Evolutionary conservation across 2,329 filamentous ascomycete species (phyloP).

Genomic region (Lachnellula occidentalis): DNA sequence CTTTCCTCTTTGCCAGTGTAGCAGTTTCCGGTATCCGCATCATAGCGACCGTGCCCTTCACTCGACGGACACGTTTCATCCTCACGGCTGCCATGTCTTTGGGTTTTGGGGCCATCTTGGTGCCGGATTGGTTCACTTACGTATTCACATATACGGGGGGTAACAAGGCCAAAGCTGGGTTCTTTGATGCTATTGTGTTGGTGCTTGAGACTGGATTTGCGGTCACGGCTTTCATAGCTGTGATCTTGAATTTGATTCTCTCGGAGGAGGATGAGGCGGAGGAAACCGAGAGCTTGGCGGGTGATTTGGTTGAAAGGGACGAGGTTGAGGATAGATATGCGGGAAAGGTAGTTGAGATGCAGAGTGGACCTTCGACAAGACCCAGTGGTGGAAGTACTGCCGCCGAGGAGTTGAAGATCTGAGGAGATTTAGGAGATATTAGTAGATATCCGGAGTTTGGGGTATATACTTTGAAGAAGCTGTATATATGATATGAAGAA

Average conservation of each 20-base stretch:
- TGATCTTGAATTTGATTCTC: constrained; percentile 68
- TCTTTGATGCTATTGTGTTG: constrained; percentile 68
- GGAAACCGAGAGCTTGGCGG: constrained; percentile 25
- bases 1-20: constrained; percentile 74
- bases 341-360: background rate
- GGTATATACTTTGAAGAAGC: no score
- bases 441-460: no score
- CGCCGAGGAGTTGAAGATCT: background rate
- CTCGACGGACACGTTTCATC: constrained; percentile 76
- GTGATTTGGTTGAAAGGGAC: constrained; percentile 17
- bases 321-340: constrained; percentile 6
- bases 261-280: constrained; percentile 71
- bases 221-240: constrained; percentile 65
- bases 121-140: constrained; percentile 60
- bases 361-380: background rate
- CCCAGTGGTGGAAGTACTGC: background rate
- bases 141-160: constrained; percentile 68
- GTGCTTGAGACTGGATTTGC: constrained; percentile 73
- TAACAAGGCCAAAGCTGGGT: constrained; percentile 64
- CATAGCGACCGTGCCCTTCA: constrained; percentile 65
- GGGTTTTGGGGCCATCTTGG: constrained; percentile 65
- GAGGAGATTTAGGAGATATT: background rate
- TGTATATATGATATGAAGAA: no score
- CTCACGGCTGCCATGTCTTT: constrained; percentile 68
- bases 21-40: constrained; percentile 74